Percentiles rank a stretch among this genome's conserved stretches.
Evolutionary conservation across 1,284 basidiomycete genomes (phyloP).

Genomic region (Inonotus obliquus): DNA sequence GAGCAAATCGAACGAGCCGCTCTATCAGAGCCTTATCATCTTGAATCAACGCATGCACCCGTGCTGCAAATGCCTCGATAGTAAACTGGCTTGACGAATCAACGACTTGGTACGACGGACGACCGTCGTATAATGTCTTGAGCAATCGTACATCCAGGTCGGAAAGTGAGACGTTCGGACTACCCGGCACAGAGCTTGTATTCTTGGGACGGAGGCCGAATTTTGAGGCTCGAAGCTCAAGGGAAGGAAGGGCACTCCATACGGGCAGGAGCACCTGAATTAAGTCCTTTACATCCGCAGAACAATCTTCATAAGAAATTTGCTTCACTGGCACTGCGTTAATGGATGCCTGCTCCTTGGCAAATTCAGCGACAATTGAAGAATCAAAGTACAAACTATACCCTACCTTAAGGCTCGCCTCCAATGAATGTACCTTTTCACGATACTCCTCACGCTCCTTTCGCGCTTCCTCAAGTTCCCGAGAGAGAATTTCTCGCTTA

Average conservation of each 20-base stretch:
- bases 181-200: constrained; percentile 35
- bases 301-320: constrained; percentile 26
- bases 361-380: background rate
- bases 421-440: constrained; percentile 40
- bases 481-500: constrained; percentile 42
- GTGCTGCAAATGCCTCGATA: constrained; percentile 67
- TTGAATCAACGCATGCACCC: constrained; percentile 72
- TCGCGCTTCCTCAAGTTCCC: constrained; percentile 52
- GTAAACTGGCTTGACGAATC: constrained; percentile 46
- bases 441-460: constrained; percentile 51
- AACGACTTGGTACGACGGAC: constrained; percentile 32
- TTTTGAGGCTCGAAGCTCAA: constrained; percentile 67
- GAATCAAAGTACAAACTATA: background rate
- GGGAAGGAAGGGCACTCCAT: constrained; percentile 79
- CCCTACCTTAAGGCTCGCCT: constrained; percentile 40
- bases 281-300: constrained; percentile 54
- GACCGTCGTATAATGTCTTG: constrained; percentile 63
- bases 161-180: constrained; percentile 54
- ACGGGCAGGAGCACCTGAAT: constrained; percentile 61
- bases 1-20: constrained; percentile 75
- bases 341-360: constrained; percentile 7
- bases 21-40: constrained; percentile 83
- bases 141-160: constrained; percentile 77
- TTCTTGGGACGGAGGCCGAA: constrained; percentile 44
- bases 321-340: constrained; percentile 29